phyloP scores from a whole-genome alignment of 2,329 filamentous ascomycete genomes.

The Coleophoma cylindrospora region DNA sequence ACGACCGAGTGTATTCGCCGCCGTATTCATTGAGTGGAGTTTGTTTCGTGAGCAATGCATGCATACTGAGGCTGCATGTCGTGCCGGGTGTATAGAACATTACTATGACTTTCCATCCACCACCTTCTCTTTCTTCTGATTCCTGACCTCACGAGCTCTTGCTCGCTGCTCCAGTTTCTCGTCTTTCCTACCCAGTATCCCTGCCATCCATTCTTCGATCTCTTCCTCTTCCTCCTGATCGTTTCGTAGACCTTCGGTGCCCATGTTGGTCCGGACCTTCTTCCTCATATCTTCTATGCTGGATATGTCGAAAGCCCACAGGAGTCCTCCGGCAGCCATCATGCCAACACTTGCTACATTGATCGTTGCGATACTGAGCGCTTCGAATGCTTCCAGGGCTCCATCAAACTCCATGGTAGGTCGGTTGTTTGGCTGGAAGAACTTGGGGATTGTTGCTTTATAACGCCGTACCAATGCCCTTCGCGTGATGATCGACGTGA shows the following conservation, averaged over 20 bases:
- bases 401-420: conserved; percentile 51
- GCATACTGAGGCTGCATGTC: no score
- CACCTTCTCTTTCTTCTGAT: background rate
- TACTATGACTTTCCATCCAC: no score
- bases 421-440: conserved; percentile 62
- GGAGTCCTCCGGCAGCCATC: conserved; percentile 65
- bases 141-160: background rate
- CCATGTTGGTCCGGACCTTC: conserved; percentile 32
- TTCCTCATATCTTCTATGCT: conserved; percentile 58
- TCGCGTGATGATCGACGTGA: conserved; percentile 67
- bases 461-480: conserved; percentile 64
- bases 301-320: conserved; percentile 76
- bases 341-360: conserved; percentile 76
- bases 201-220: conserved; percentile 56
- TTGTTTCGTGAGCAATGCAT: no score
- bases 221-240: conserved; percentile 53
- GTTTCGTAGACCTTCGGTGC: conserved; percentile 10
- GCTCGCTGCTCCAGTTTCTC: conserved; percentile 27
- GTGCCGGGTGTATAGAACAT: no score
- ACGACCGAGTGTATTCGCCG: no score
- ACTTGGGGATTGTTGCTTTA: conserved; percentile 58
- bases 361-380: conserved; percentile 79
- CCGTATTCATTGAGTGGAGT: no score
- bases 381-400: conserved; percentile 72
- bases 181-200: conserved; percentile 54